Percentiles rank a stretch among this genome's conserved stretches.
Evolutionary conservation across 768 basidiomycete genomes (phyloP).

Genomic region (Lactarius evosmus): DNA sequence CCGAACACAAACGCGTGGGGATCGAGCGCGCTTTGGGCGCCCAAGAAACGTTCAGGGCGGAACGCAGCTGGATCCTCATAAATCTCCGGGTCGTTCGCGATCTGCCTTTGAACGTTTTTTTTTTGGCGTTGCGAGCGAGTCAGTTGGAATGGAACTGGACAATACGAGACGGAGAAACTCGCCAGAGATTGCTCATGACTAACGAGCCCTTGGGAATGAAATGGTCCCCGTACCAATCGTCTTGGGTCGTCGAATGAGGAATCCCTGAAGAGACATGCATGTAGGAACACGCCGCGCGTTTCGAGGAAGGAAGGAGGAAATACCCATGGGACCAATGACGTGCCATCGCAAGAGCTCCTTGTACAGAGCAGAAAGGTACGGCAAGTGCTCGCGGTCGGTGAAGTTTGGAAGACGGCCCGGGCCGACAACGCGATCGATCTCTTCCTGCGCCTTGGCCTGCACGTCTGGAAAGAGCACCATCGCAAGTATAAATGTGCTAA

Average conservation of each 20-base stretch:
- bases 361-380: conserved; percentile 30
- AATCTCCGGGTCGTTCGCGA: conserved; percentile 17
- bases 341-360: conserved; percentile 32
- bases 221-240: conserved; percentile 27
- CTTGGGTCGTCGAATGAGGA: conserved; percentile 17
- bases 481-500: conserved; percentile 25
- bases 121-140: background rate
- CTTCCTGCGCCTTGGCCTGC: conserved; percentile 30
- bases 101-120: too few species aligned
- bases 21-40: conserved; percentile 10
- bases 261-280: conserved; percentile 7
- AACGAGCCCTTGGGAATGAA: conserved; percentile 30
- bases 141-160: background rate
- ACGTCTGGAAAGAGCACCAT: conserved; percentile 30
- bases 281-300: background rate
- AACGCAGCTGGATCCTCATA: conserved; percentile 26
- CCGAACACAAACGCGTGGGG: conserved; percentile 23
- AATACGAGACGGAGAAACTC: background rate
- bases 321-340: conserved; percentile 29
- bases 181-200: conserved; percentile 29
- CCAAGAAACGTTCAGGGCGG: conserved; percentile 27
- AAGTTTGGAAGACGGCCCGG: conserved; percentile 25
- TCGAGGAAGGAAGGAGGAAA: background rate
- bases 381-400: conserved; percentile 25
- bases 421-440: conserved; percentile 31